phyloP scores from a whole-genome alignment of 2,329 filamentous ascomycete species.

The Cladosporium phlei region DNA sequence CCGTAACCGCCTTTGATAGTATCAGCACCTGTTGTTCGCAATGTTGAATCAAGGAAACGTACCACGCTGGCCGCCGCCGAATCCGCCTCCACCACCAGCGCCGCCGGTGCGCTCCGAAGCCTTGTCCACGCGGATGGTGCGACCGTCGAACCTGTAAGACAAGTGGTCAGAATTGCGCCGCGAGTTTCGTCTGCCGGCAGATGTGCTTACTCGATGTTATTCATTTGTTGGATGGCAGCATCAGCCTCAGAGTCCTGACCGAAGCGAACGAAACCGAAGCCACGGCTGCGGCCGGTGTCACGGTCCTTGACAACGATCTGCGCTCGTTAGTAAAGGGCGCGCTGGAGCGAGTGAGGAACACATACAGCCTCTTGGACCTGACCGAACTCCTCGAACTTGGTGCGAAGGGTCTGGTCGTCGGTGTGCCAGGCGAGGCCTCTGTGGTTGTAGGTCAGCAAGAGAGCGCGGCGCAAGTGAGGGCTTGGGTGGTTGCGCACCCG shows the following conservation, averaged over 20 bases:
- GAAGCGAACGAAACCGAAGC: slow-evolving; percentile 95
- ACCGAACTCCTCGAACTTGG: slow-evolving; percentile 91
- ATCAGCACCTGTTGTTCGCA: slow-evolving; percentile 13
- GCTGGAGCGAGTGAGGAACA: slow-evolving; percentile 27
- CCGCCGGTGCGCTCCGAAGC: slow-evolving; percentile 74
- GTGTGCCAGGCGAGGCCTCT: slow-evolving; percentile 99
- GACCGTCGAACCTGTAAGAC: slow-evolving; percentile 76
- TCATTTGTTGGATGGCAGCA: slow-evolving; percentile 72
- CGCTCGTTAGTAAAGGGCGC: slow-evolving; percentile 13
- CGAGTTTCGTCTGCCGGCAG: neutral
- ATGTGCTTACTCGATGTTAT: slow-evolving; percentile 80
- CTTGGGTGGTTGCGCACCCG: slow-evolving; percentile 57
- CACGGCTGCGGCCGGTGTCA: slow-evolving; percentile 91
- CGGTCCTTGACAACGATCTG: slow-evolving; percentile 97
- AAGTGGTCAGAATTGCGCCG: slow-evolving; percentile 11
- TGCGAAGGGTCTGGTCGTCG: slow-evolving; percentile 76
- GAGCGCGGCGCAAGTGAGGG: neutral
- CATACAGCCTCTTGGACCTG: slow-evolving; percentile 90
- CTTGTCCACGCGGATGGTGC: slow-evolving; percentile 91
- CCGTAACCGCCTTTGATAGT: slow-evolving; percentile 28
- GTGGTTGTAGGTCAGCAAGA: slow-evolving; percentile 13
- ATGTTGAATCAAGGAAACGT: slow-evolving; percentile 17
- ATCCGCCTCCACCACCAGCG: slow-evolving; percentile 48
- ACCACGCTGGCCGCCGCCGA: slow-evolving; percentile 35
- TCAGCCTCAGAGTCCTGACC: slow-evolving; percentile 70